Conservation (phyloP, 1,284 basidiomycete genomes). For the Heliocybe sulcata region DNA sequence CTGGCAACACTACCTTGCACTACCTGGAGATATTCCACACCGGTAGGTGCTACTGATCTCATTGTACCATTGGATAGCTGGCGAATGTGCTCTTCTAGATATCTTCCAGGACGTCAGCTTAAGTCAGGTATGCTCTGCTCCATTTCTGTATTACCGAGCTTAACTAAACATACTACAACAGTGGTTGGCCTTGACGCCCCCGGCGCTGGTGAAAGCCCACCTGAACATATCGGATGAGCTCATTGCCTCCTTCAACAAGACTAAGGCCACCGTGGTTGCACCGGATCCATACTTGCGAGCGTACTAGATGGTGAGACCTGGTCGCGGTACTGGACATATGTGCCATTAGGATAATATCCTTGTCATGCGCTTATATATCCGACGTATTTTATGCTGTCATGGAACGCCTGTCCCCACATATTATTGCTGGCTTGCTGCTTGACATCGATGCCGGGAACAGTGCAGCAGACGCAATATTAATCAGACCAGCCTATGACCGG, state of each 20-base stretch:
- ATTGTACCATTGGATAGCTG: too few species aligned
- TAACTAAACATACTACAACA: slow-evolving; percentile 14
- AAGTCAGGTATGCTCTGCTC: slow-evolving; percentile 32
- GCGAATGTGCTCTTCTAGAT: too few species aligned
- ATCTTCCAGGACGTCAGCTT: slow-evolving; percentile 59
- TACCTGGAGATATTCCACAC: slow-evolving; percentile 64
- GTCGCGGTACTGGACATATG: too few species aligned
- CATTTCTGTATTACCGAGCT: background rate
- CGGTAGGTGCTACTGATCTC: too few species aligned
- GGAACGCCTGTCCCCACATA: too few species aligned
- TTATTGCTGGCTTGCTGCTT: too few species aligned
- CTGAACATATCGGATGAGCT: slow-evolving; percentile 46
- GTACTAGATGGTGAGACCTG: background rate
- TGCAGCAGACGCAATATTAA: too few species aligned
- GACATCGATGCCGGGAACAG: too few species aligned
- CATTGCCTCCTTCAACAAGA: slow-evolving; percentile 45
- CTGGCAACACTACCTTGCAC: slow-evolving; percentile 51
- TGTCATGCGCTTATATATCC: background rate
- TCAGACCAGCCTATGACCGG: too few species aligned
- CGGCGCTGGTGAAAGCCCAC: slow-evolving; percentile 54
- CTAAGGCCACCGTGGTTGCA: slow-evolving; percentile 40
- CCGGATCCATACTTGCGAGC: background rate
- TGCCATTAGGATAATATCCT: too few species aligned
- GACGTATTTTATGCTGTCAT: too few species aligned
- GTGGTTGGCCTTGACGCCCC: slow-evolving; percentile 64